Evolutionary conservation across 495 filamentous ascomycete species (phyloP), one percentile per base, ranked within the genome.

Genomic region (Opeltia flavorubescens): DNA sequence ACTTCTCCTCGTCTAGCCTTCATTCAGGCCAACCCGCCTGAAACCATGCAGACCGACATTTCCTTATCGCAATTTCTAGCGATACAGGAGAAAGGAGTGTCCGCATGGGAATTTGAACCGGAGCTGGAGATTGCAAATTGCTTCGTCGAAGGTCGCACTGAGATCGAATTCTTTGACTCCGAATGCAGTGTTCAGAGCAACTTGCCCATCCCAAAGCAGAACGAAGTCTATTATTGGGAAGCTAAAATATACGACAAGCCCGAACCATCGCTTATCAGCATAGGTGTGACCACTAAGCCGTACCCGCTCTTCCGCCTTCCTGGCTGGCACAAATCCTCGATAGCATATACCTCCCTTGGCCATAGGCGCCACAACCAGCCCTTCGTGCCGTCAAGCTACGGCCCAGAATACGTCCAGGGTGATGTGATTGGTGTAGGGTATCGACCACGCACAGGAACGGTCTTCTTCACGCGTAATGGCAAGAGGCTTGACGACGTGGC

Each of bases 191-290:
- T 96, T 41, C 85, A 95, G 70, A 94, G 83, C 62, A 98, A 98
- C 54, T 66, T 98, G 31, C 91, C 91, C 0, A 82, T 98, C 29
- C 91, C 91, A 20, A 98, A 98, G 61, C 91, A 98, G 59, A 96
- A 98, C 55, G 91, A 98, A 59, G 89, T 95, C 12, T 96, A 96
- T 58, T 98, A 98, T 62, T 98, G 91, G 91, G 91, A 98, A 59
- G 86, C 91, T 12, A 98, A 98, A 65, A 80, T 98, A 33, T 96
- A 91, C 63, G 93, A 96, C 45, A 95, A 96, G 64, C 89, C 91
- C 3, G 91, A 95, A 29, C 73, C 69, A 13, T 87, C 89, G 0
- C 64, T 84, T 48, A 71, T 98, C 34, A 87, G 81, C 55, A 83
- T 98, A 49, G 91, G 91, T 35, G 80, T 98, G 68, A 80, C 86